Evolutionary conservation across 352 stramenopile species (phyloP).

Genomic region (Phytopythium ostracodes): DNA sequence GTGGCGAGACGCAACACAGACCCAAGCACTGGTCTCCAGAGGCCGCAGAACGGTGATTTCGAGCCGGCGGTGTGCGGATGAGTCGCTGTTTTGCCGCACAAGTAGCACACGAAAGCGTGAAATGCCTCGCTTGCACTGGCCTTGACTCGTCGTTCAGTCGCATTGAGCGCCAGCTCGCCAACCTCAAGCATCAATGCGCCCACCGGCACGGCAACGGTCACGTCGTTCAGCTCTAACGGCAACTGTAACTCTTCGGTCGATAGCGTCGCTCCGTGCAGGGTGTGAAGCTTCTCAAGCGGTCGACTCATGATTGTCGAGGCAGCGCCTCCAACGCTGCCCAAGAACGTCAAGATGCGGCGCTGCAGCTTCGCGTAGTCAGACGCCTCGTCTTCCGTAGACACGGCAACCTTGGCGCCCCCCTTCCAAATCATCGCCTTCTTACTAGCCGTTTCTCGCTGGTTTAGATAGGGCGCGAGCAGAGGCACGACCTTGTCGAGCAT

Average conservation of each 20-base stretch:
- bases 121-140: conserved; percentile 57
- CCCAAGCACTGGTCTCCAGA: conserved; percentile 54
- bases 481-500: conserved; percentile 42
- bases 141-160: conserved; percentile 61
- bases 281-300: conserved; percentile 8
- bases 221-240: conserved; percentile 41
- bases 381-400: conserved; percentile 12
- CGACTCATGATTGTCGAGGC: conserved; percentile 46
- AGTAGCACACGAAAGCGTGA: conserved; percentile 61
- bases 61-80: conserved; percentile 49
- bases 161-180: conserved; percentile 38
- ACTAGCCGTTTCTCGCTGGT: conserved; percentile 22
- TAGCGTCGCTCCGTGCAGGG: conserved; percentile 12
- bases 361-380: conserved; percentile 49
- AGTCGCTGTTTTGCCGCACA: conserved; percentile 69
- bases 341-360: conserved; percentile 50
- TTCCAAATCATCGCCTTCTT: conserved; percentile 4
- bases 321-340: conserved; percentile 51
- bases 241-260: conserved; percentile 31
- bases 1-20: conserved; percentile 51
- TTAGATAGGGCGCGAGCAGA: conserved; percentile 46
- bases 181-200: conserved; percentile 46
- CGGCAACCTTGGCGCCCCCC: background rate
- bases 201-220: conserved; percentile 37
- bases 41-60: conserved; percentile 57